A percentile compares a stretch with the other conserved stretches of the same genome.
Evolutionary conservation across 164 flowering plant genomes (phyloP).

Genomic region (Nymphaea colorata): DNA sequence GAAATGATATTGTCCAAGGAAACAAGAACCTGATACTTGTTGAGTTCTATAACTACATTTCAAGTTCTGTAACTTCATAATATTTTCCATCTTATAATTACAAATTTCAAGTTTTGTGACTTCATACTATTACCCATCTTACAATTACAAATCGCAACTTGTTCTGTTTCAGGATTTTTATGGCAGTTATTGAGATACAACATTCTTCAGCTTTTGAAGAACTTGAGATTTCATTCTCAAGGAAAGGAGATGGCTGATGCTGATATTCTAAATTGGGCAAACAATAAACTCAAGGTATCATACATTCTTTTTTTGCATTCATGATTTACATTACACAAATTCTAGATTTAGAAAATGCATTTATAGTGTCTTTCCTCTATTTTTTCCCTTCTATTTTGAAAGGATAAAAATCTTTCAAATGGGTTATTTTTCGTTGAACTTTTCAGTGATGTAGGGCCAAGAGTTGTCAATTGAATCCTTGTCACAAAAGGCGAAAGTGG

Average conservation of each 20-base stretch:
- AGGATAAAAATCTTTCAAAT: conserved; percentile 71
- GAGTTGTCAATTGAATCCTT: conserved; percentile 89
- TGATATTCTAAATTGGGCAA: conserved; percentile 80
- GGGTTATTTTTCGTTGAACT: conserved; percentile 93
- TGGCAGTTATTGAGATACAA: conserved; percentile 93
- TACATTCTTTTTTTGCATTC: conserved; percentile 14
- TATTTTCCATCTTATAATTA: too few species aligned
- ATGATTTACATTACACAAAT: too few species aligned
- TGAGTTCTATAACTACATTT: conserved; percentile 10
- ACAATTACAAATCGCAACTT: not conserved
- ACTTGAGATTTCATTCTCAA: conserved; percentile 57
- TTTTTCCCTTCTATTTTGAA: conserved; percentile 3
- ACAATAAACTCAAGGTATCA: conserved; percentile 51
- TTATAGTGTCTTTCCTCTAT: too few species aligned
- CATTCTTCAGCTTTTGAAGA: conserved; percentile 82
- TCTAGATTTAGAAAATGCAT: too few species aligned
- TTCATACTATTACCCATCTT: too few species aligned
- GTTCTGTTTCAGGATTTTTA: conserved; percentile 53
- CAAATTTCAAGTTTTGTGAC: too few species aligned
- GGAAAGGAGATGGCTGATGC: conserved; percentile 77
- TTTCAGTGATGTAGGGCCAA: conserved; percentile 76
- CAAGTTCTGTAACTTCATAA: too few species aligned
- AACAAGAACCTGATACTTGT: conserved; percentile 91
- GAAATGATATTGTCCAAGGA: conserved; percentile 87
- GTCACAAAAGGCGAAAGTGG: conserved; percentile 80